A percentile compares a stretch with the other conserved stretches of the same genome.
phyloP scores from a whole-genome alignment of 148 eudicot species.

The Rhododendron molle region DNA sequence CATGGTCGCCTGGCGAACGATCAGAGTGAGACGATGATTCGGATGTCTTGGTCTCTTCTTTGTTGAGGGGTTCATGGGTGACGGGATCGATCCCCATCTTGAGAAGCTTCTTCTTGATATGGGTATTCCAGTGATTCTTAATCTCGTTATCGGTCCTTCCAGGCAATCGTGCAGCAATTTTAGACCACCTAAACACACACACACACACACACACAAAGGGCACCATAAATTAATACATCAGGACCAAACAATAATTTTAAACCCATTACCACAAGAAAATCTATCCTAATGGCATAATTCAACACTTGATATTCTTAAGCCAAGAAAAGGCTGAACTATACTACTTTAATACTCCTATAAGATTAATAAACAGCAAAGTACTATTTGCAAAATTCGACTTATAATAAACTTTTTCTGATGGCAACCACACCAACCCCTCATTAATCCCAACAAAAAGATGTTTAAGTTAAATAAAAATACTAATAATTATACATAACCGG shows the following conservation, averaged over 20 bases:
- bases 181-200: slow-evolving; percentile 68
- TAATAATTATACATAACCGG: not conserved
- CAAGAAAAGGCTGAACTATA: not conserved
- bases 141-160: slow-evolving; percentile 97
- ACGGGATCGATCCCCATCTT: slow-evolving; percentile 91
- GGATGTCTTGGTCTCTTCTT: slow-evolving; percentile 21
- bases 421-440: not conserved
- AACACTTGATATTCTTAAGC: slow-evolving; percentile 9
- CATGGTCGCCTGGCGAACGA: not conserved
- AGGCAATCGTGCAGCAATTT: slow-evolving; percentile 80
- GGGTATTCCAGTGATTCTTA: slow-evolving; percentile 96
- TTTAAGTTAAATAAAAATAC: not conserved
- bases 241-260: not conserved
- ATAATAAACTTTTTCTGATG: not conserved
- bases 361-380: not conserved
- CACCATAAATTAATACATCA: not conserved
- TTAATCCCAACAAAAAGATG: not conserved
- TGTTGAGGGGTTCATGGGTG: slow-evolving; percentile 67
- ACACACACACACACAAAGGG: not conserved
- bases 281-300: not conserved
- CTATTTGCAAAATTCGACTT: not conserved
- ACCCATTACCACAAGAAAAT: not conserved
- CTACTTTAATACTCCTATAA: not conserved
- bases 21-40: slow-evolving; percentile 9
- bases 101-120: slow-evolving; percentile 87